Evolutionary conservation across 2,329 filamentous ascomycete species (phyloP).

Genomic region (Ceratocystis lukuohia): DNA sequence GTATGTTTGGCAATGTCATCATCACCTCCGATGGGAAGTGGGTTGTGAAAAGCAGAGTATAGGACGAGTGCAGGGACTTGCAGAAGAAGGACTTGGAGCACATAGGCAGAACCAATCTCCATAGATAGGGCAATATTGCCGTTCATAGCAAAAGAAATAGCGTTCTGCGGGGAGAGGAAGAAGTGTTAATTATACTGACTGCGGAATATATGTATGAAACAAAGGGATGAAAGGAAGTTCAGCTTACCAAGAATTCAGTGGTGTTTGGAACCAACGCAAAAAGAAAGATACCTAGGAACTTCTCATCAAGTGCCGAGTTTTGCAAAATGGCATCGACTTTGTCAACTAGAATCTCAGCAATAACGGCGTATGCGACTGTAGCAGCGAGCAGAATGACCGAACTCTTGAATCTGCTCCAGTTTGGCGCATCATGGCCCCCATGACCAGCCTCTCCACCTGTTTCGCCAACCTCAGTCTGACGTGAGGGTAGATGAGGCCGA

Average conservation of each 20-base stretch:
- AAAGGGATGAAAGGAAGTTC: conserved; percentile 14
- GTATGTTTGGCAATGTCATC: conserved; percentile 44
- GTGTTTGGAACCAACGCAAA: conserved; percentile 97
- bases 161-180: conserved; percentile 46
- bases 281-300: conserved; percentile 90
- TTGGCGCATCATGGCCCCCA: conserved; percentile 92
- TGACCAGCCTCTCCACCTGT: conserved; percentile 30
- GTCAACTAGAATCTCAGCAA: conserved; percentile 92
- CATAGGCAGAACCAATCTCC: conserved; percentile 97
- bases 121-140: conserved; percentile 97
- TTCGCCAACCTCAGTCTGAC: conserved; percentile 24
- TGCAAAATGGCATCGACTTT: conserved; percentile 94
- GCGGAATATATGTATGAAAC: neutral
- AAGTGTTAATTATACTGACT: conserved; percentile 20
- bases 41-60: conserved; percentile 66
- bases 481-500: conserved; percentile 10
- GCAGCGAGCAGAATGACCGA: conserved; percentile 76
- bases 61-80: conserved; percentile 88
- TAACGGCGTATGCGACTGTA: conserved; percentile 86
- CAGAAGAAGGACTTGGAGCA: conserved; percentile 84
- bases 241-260: conserved; percentile 79
- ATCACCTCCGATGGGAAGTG: conserved; percentile 25
- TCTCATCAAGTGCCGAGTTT: conserved; percentile 84
- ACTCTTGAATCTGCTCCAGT: conserved; percentile 90
- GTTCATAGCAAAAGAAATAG: conserved; percentile 99